A percentile compares a stretch with the other conserved stretches of the same genome.
Evolutionary conservation across 1,284 basidiomycete genomes (phyloP).

Genomic region (Polyporus tsugae): DNA sequence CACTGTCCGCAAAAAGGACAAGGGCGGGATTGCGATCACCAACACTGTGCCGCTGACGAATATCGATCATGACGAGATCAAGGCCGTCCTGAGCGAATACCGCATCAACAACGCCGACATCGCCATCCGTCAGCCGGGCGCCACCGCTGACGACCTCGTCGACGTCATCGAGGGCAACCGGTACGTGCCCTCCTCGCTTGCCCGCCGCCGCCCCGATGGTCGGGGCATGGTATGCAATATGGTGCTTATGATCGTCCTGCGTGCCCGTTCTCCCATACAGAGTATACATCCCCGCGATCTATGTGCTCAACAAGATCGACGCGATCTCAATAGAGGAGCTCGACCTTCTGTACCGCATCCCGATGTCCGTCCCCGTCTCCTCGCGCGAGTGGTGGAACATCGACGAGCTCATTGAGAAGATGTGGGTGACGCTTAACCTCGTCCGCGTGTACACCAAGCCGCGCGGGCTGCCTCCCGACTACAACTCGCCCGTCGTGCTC

Average conservation of each 20-base stretch:
- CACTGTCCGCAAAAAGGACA: constrained; percentile 91
- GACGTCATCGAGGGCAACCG: constrained; percentile 95
- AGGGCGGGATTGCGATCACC: constrained; percentile 92
- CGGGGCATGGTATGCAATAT: not conserved
- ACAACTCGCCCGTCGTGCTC: constrained; percentile 83
- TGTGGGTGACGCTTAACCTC: constrained; percentile 91
- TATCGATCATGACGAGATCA: constrained; percentile 95
- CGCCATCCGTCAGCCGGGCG: constrained; percentile 91
- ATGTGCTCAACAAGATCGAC: constrained; percentile 95
- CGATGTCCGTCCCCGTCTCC: constrained; percentile 94
- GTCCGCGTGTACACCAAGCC: constrained; percentile 98
- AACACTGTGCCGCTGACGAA: constrained; percentile 98
- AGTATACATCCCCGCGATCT: constrained; percentile 93
- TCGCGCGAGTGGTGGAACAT: constrained; percentile 96
- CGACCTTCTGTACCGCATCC: constrained; percentile 94
- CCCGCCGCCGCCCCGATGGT: not conserved
- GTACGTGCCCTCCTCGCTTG: constrained; percentile 47
- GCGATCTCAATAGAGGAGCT: constrained; percentile 99
- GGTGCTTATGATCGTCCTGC: not conserved
- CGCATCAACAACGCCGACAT: constrained; percentile 91
- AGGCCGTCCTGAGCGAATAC: constrained; percentile 96
- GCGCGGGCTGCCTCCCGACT: constrained; percentile 91
- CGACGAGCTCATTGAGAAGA: constrained; percentile 91
- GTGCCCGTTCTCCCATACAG: constrained; percentile 51
- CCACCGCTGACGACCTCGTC: constrained; percentile 98